Evolutionary conservation across 208 protist species (phyloP).

Genomic region (Acanthamoeba divionensis): DNA sequence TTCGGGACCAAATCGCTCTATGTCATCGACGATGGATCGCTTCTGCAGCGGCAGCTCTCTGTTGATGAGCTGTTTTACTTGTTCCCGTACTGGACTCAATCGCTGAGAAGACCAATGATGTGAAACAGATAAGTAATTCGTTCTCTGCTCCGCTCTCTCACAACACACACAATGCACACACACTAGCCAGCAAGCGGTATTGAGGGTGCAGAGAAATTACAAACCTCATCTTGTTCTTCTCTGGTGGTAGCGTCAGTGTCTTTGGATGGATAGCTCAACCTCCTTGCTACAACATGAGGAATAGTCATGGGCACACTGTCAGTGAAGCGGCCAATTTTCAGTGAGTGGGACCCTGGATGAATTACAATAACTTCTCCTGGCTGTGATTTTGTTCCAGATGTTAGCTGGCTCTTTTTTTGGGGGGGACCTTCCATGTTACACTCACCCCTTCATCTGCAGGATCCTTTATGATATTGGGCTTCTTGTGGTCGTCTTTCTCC

Average conservation of each 20-base stretch:
- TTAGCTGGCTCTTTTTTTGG: no score
- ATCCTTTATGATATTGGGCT: no score
- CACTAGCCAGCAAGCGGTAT: not conserved
- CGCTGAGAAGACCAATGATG: not conserved
- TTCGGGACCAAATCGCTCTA: not conserved
- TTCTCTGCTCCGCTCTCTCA: not conserved
- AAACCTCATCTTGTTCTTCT: not conserved
- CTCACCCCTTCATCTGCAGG: no score
- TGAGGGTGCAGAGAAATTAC: not conserved
- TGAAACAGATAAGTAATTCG: not conserved
- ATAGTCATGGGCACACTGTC: not conserved
- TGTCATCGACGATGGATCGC: not conserved
- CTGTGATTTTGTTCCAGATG: no score
- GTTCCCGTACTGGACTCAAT: not conserved
- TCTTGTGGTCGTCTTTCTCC: no score
- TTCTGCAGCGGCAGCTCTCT: not conserved
- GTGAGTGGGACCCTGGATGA: not conserved
- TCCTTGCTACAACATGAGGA: not conserved
- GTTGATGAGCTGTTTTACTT: not conserved
- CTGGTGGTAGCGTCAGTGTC: no score
- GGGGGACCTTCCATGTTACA: no score
- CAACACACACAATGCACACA: not conserved
- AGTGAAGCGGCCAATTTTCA: not conserved
- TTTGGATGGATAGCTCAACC: not conserved
- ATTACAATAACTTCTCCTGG: slow-evolving; percentile 12